phyloP scores from a whole-genome alignment of 306 rosid genomes.

The Carpinus fangiana region DNA sequence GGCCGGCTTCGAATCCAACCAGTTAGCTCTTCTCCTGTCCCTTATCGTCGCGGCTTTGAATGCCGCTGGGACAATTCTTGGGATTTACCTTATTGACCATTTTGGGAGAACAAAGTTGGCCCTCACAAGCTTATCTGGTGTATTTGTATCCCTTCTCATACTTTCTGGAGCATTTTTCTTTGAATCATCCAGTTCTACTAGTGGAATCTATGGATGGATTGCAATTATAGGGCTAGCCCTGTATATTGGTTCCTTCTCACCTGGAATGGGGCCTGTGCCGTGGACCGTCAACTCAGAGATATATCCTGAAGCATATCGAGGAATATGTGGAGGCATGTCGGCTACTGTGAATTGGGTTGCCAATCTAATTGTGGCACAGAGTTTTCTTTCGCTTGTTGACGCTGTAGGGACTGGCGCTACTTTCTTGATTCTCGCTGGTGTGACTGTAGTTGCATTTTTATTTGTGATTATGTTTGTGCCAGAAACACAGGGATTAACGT shows the following conservation, averaged over 20 bases:
- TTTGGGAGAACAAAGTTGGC: constrained; percentile 71
- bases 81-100: constrained; percentile 81
- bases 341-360: constrained; percentile 93
- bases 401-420: constrained; percentile 71
- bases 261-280: constrained; percentile 96
- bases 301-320: constrained; percentile 81
- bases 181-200: constrained; percentile 50
- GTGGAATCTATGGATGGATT: constrained; percentile 58
- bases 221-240: constrained; percentile 71
- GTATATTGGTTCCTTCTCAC: constrained; percentile 74
- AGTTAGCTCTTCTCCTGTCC: constrained; percentile 78
- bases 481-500: constrained; percentile 86
- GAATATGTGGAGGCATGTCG: constrained; percentile 90
- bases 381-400: constrained; percentile 72
- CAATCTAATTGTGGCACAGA: constrained; percentile 72
- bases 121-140: constrained; percentile 75
- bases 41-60: constrained; percentile 79
- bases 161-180: constrained; percentile 55
- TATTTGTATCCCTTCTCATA: constrained; percentile 57
- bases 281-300: constrained; percentile 95
- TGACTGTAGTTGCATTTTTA: constrained; percentile 59
- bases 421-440: constrained; percentile 66
- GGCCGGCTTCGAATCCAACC: constrained; percentile 84
- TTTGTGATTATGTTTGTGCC: constrained; percentile 68
- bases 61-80: constrained; percentile 75